Conservation (phyloP, 768 basidiomycete genomes). For the Brasilioporus rufonigricans region DNA sequence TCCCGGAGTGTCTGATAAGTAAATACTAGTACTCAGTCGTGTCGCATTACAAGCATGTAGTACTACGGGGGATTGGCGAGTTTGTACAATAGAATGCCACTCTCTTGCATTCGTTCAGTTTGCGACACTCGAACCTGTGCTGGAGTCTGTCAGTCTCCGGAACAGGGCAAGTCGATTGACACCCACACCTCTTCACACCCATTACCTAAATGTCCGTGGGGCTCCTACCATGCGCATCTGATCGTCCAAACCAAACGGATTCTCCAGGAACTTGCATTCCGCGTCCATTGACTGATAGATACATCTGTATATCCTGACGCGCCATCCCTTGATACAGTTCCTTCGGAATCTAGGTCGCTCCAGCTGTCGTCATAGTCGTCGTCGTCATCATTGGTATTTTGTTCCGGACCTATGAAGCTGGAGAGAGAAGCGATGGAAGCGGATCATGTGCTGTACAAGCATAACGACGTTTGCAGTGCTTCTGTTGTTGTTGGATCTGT, state of each 20-base stretch:
- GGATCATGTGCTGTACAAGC: constrained; percentile 54
- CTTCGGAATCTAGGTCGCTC: constrained; percentile 19
- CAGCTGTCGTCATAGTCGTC: constrained; percentile 35
- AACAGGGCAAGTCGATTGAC: constrained; percentile 9
- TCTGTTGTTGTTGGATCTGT: constrained; percentile 76
- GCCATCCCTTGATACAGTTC: constrained; percentile 7
- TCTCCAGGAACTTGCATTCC: constrained; percentile 91
- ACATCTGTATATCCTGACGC: constrained; percentile 26
- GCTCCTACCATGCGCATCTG: constrained; percentile 67
- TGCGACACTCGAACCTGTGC: constrained; percentile 84
- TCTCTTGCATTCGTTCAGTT: constrained; percentile 91
- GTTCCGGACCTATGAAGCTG: constrained; percentile 4
- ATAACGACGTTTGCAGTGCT: constrained; percentile 79
- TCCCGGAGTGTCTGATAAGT: constrained; percentile 75
- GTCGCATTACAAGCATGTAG: constrained; percentile 87
- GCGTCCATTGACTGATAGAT: constrained; percentile 94
- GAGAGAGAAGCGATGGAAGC: constrained; percentile 15
- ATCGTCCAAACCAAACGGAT: constrained; percentile 68
- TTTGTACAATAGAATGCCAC: constrained; percentile 87
- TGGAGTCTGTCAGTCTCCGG: not conserved
- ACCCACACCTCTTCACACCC: constrained; percentile 84
- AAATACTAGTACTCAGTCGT: constrained; percentile 86
- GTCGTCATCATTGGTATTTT: constrained; percentile 26
- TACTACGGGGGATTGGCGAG: constrained; percentile 95
- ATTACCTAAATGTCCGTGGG: constrained; percentile 49